Percentiles rank a stretch among this genome's conserved stretches.
Evolutionary conservation across 2,329 filamentous ascomycete genomes (phyloP).

Genomic region (Furcasterigmium sp.): DNA sequence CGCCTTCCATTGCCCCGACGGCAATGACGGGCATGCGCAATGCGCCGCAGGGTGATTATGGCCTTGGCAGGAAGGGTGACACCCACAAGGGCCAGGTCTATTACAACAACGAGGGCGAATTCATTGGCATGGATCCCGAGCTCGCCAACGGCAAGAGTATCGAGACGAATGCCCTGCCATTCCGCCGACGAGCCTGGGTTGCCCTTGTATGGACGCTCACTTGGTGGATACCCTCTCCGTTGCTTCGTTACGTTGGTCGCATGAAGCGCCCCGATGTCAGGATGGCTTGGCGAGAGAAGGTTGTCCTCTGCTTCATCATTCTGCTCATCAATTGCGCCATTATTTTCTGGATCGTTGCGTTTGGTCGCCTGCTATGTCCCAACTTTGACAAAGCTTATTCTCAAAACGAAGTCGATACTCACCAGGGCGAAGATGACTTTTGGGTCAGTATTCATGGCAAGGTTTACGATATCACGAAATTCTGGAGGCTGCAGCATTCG

Average conservation of each 20-base stretch:
- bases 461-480: slow-evolving; percentile 89
- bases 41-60: slow-evolving; percentile 71
- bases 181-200: slow-evolving; percentile 71
- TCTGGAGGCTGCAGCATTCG: slow-evolving; percentile 81
- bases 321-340: slow-evolving; percentile 73
- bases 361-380: slow-evolving; percentile 82
- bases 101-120: slow-evolving; percentile 66
- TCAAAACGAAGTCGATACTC: slow-evolving; percentile 59
- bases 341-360: slow-evolving; percentile 87
- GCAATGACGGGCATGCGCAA: slow-evolving; percentile 42
- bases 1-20: slow-evolving; percentile 58
- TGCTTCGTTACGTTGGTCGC: slow-evolving; percentile 75
- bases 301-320: slow-evolving; percentile 79
- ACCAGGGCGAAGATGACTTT: slow-evolving; percentile 70
- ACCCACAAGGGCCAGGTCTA: slow-evolving; percentile 67
- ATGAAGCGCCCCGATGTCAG: slow-evolving; percentile 98
- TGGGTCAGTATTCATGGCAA: slow-evolving; percentile 83
- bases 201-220: slow-evolving; percentile 78
- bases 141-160: slow-evolving; percentile 72
- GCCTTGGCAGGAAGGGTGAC: slow-evolving; percentile 82
- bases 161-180: slow-evolving; percentile 60
- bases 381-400: slow-evolving; percentile 90
- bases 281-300: slow-evolving; percentile 94
- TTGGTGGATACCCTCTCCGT: slow-evolving; percentile 88
- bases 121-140: slow-evolving; percentile 70